These are phyloP conservation scores for Neoboletus magnificus DNA, from an alignment of 768 basidiomycete species.

Conservation along the genomic window DNA sequence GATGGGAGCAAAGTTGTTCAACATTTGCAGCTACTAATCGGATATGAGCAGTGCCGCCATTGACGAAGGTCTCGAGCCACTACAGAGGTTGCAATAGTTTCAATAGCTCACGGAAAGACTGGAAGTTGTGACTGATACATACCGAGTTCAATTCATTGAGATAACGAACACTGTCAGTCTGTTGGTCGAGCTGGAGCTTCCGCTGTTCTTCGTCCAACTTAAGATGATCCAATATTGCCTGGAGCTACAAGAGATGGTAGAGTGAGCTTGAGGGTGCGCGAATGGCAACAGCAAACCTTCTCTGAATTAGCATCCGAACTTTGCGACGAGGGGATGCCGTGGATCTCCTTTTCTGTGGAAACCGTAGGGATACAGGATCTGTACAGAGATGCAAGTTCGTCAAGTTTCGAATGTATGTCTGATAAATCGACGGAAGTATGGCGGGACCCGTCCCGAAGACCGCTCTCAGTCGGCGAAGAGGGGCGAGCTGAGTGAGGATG, in stretches of 20 bases:
- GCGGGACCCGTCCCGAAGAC: background rate
- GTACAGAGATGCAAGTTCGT: constrained; percentile 32
- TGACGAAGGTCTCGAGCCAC: constrained; percentile 86
- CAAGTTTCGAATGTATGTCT: constrained; percentile 37
- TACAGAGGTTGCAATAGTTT: constrained; percentile 23
- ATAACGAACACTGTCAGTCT: constrained; percentile 72
- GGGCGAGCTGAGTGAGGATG: constrained; percentile 2
- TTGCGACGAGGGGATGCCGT: background rate
- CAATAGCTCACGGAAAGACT: background rate
- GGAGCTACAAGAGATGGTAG: constrained; percentile 28
- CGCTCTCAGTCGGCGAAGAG: background rate
- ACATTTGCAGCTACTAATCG: constrained; percentile 57
- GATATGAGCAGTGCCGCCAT: constrained; percentile 70
- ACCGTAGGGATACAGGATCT: background rate
- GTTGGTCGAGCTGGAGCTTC: constrained; percentile 54
- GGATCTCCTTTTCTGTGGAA: background rate
- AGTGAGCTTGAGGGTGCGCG: background rate
- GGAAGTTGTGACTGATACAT: constrained; percentile 19
- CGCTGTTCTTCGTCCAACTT: constrained; percentile 47
- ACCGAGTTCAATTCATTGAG: constrained; percentile 75
- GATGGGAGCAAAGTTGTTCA: constrained; percentile 53
- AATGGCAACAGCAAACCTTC: constrained; percentile 14
- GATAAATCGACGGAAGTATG: constrained; percentile 18
- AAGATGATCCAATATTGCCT: constrained; percentile 47
- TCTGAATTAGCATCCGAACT: constrained; percentile 8